phyloP scores from a whole-genome alignment of 768 basidiomycete genomes.

The Leucocoprinus birnbaumii region DNA sequence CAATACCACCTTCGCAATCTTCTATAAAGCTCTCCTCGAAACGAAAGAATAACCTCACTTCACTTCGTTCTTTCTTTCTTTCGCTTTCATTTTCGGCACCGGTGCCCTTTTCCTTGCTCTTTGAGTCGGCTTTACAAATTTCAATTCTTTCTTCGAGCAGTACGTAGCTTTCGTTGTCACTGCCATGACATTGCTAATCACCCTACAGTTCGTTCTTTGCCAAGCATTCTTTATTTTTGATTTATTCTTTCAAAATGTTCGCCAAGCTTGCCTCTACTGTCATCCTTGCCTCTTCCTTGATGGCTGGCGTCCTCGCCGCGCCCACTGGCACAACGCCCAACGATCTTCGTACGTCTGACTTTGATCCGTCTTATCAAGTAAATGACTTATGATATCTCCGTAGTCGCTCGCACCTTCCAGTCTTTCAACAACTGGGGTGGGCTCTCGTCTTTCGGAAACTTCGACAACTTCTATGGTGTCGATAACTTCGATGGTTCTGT shows the following conservation, averaged over 20 bases:
- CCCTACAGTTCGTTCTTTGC: not conserved
- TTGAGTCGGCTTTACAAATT: slow-evolving; percentile 10
- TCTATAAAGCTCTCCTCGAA: not conserved
- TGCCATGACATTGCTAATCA: not conserved
- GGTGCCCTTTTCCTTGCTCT: slow-evolving; percentile 6
- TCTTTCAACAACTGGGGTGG: slow-evolving; percentile 37
- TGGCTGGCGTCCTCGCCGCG: slow-evolving; percentile 7
- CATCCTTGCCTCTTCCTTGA: slow-evolving; percentile 3
- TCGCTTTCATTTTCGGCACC: slow-evolving; percentile 11
- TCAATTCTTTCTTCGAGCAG: slow-evolving; percentile 8
- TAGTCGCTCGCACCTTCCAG: slow-evolving; percentile 6
- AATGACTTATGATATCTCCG: not conserved
- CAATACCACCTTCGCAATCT: not conserved
- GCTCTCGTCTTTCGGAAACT: slow-evolving; percentile 24
- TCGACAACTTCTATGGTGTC: slow-evolving; percentile 37
- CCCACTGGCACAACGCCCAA: slow-evolving; percentile 1
- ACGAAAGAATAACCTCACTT: not conserved
- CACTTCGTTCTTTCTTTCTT: slow-evolving; percentile 6
- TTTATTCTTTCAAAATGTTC: slow-evolving; percentile 5
- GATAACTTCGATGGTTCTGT: slow-evolving; percentile 30
- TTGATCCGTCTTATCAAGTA: not conserved
- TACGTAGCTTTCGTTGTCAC: not conserved
- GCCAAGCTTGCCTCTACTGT: slow-evolving; percentile 5
- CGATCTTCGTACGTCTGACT: not conserved
- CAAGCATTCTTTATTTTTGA: slow-evolving; percentile 3